These are phyloP conservation scores for Curvularia verruculosa DNA, from an alignment of 2,329 filamentous ascomycete species.

Conservation along the genomic window DNA sequence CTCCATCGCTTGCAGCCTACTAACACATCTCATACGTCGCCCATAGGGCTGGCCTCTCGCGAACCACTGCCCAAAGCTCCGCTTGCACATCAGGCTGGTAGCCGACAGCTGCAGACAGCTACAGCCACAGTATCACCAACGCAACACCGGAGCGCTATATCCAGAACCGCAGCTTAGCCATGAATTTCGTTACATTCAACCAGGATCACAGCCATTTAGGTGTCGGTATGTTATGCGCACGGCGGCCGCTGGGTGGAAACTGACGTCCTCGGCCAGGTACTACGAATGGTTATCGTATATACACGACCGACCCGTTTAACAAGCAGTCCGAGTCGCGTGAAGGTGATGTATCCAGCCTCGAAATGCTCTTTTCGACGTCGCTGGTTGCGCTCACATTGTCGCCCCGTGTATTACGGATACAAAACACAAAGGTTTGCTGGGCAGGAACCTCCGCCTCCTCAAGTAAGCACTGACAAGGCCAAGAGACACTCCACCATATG, in stretches of 20 bases:
- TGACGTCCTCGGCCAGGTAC: slow-evolving; percentile 65
- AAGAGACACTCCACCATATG: slow-evolving; percentile 85
- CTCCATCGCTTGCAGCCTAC: slow-evolving; percentile 3
- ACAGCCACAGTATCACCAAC: slow-evolving; percentile 7
- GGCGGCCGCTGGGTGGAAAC: background rate
- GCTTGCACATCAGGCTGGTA: slow-evolving; percentile 12
- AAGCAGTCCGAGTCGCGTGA: slow-evolving; percentile 95
- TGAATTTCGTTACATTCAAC: slow-evolving; percentile 99
- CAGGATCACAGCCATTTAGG: slow-evolving; percentile 98
- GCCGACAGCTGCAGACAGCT: slow-evolving; percentile 2
- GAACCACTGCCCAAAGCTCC: slow-evolving; percentile 34
- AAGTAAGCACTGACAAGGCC: slow-evolving; percentile 13
- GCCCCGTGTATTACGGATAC: slow-evolving; percentile 89
- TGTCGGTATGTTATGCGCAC: slow-evolving; percentile 69
- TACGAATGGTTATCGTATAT: slow-evolving; percentile 92
- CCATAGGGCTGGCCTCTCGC: slow-evolving; percentile 16
- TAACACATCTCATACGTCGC: slow-evolving; percentile 14
- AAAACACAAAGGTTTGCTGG: slow-evolving; percentile 85
- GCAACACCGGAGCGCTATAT: slow-evolving; percentile 6
- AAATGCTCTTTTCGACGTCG: slow-evolving; percentile 99
- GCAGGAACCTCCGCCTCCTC: background rate
- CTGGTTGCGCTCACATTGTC: slow-evolving; percentile 92
- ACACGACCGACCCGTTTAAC: slow-evolving; percentile 93
- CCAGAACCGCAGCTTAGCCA: slow-evolving; percentile 51
- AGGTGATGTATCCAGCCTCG: slow-evolving; percentile 92